Evolutionary conservation across 352 stramenopile species (phyloP), one percentile per base, ranked within the genome.

Genomic region (Pythium inflatum): DNA sequence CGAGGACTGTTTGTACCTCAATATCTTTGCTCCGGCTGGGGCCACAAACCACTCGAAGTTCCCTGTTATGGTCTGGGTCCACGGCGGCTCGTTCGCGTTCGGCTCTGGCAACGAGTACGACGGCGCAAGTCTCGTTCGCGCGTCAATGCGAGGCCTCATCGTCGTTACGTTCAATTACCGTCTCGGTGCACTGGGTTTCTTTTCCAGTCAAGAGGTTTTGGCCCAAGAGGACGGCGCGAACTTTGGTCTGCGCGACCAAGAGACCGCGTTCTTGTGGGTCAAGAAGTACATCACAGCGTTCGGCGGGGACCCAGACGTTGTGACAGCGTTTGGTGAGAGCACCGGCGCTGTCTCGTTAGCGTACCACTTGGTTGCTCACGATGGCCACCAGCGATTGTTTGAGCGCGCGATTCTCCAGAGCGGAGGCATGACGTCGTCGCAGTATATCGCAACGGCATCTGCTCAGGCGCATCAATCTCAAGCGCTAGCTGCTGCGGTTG

Each of bases 151-250:
- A 13, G 46, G 73, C 48, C 71, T 82, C 16, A 27, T 83, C 27
- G 76, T 61, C 51, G 76, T 83, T 7, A 65, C 56, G 0, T 79
- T 74, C 62, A 83, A 83, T 62, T 83, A 83, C 50, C 76, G 76
- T 48, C 54, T 83, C 22, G 73, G 73, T 2, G 43, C 80, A 53
- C 68, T 76, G 2, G 71, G 76, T n/a, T 66, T 83, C 8, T 53
- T 66, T 3, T 59, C 51, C 0, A 74, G 69, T 0, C 63, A 71
- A 1, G 69, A 73, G 28, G 73, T 80, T 40, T 64, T 79, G n/a
- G 70, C 73, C 31, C 66, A 82, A 16, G 76, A 73, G 3, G 68
- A 75, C 14, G 61, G 38, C 18, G 62, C 59, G 16, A 82, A 78
- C 48, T 36, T 67, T 45, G 70, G 41, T 3, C 34, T 82, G 3